Conservation (phyloP, 73 alveolate species). For the Paraurostyla sp. region DNA sequence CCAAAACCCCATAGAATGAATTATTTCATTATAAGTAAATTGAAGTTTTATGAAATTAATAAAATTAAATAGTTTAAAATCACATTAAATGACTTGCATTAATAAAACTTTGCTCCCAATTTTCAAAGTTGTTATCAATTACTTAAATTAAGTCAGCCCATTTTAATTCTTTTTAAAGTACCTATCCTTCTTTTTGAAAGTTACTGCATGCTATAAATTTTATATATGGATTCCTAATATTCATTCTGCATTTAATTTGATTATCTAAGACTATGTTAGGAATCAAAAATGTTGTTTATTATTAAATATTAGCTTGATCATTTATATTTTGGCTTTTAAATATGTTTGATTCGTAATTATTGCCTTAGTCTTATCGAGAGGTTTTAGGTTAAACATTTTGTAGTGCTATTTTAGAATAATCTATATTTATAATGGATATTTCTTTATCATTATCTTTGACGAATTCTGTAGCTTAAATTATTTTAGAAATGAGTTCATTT, state of each 20-base stretch:
- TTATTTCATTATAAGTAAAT: too few species aligned
- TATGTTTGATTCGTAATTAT: too few species aligned
- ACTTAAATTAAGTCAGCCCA: background rate
- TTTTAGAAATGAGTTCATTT: background rate
- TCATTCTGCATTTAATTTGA: background rate
- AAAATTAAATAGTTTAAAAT: too few species aligned
- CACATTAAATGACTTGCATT: constrained; percentile 18
- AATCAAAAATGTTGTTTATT: too few species aligned
- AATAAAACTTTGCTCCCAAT: constrained; percentile 13
- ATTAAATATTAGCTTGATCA: too few species aligned
- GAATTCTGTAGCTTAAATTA: background rate
- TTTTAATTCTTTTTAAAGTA: background rate
- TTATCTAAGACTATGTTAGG: constrained; percentile 10
- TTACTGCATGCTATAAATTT: background rate
- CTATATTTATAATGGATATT: background rate
- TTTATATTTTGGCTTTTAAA: too few species aligned
- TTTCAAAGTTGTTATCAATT: constrained; percentile 24
- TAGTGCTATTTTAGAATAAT: background rate
- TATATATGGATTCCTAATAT: background rate
- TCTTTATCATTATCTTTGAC: background rate
- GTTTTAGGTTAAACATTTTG: too few species aligned
- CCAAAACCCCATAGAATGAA: too few species aligned
- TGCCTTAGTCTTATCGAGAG: too few species aligned
- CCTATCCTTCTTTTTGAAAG: background rate
- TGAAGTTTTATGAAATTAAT: too few species aligned